phyloP scores from a whole-genome alignment of 306 rosid genomes.

The Vicia sativa region DNA sequence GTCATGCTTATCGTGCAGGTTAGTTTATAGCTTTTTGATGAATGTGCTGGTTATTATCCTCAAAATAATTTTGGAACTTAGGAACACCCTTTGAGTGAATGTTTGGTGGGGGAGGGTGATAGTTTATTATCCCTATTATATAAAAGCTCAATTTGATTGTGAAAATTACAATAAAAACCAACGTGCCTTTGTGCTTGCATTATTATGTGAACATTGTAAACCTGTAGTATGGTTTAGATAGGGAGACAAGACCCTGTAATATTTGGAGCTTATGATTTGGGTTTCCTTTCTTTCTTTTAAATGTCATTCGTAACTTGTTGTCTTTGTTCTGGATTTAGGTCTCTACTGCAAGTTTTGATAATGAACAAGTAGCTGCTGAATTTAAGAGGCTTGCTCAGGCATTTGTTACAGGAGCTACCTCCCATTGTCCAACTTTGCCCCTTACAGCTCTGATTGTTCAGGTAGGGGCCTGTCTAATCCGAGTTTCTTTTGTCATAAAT shows the following conservation, averaged over 20 bases:
- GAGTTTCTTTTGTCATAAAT: slow-evolving; percentile 28
- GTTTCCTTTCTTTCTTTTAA: neutral
- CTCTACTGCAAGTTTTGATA: slow-evolving; percentile 66
- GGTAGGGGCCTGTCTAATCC: slow-evolving; percentile 53
- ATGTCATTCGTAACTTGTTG: slow-evolving; percentile 12
- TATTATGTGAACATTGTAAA: slow-evolving; percentile 15
- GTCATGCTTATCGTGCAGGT: slow-evolving; percentile 98
- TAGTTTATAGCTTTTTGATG: slow-evolving; percentile 21
- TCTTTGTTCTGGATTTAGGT: slow-evolving; percentile 59
- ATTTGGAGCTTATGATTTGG: slow-evolving; percentile 18
- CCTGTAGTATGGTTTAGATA: slow-evolving; percentile 24
- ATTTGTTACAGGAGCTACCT: slow-evolving; percentile 65
- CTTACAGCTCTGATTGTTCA: slow-evolving; percentile 80
- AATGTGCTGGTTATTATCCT: slow-evolving; percentile 53
- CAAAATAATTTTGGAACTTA: slow-evolving; percentile 1
- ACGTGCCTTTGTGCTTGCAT: slow-evolving; percentile 20
- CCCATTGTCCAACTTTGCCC: slow-evolving; percentile 67
- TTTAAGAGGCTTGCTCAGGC: slow-evolving; percentile 70
- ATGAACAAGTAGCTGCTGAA: slow-evolving; percentile 58
- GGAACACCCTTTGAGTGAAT: neutral
- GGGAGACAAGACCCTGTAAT: slow-evolving; percentile 21
- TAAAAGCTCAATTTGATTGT: neutral
- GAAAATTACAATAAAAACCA: slow-evolving; percentile 11
- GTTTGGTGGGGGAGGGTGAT: neutral
- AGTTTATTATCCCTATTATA: neutral